Base-by-base conservation (phyloP, 129 eudicot genomes). In the Sambucus nigra region DNA sequence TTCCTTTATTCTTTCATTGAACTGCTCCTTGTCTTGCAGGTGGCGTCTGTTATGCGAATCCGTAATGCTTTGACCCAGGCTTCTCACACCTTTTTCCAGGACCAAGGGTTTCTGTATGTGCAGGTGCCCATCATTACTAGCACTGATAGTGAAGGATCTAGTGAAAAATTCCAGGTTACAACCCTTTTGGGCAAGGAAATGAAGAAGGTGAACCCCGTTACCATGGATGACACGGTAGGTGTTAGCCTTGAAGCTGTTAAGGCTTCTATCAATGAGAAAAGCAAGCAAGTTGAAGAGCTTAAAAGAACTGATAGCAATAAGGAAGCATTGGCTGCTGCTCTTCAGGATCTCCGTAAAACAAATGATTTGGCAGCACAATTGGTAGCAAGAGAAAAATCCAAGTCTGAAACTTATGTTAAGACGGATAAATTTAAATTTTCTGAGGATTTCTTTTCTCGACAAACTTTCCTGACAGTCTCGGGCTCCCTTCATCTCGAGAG, bases 401-500 rank as follows among this genome's bases (percentile, higher is more conserved):
- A 57, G 57, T 31, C 77, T 26, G 71, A 51, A 25, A 26, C 67
- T 47, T 31, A 61, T 18, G 26, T 53, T 12, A 69, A 55, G 58
- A 20, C 79, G 2, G 60, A 52, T 44, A 53, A 38, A 21, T 22
- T 72, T 1, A 65, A 62, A 21, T 61, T 59, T 10, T 42, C 71
- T 18, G 68, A 76, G 15, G 84, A 78, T 53, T 88, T 63, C 72
- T 88, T 88, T 59, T 55, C 87, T 55, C 63, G 80, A 35, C 73
- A 66, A 41, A 76, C 95, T 17, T 85, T 59, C 65, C 62, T 82
- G 12, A 82, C 87, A 0, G 79, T 49, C 16, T 66, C 86, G 1
- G 98, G 98, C 0, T 78, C 78, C 25, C 82, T 79, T 65, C 98
- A 91, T 79, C 81, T 91, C 40, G 94, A 82, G 70, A 85, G 98